Conservation (phyloP, 192 early-diverging fungal genomes). For the Linnemannia schmuckeri region DNA sequence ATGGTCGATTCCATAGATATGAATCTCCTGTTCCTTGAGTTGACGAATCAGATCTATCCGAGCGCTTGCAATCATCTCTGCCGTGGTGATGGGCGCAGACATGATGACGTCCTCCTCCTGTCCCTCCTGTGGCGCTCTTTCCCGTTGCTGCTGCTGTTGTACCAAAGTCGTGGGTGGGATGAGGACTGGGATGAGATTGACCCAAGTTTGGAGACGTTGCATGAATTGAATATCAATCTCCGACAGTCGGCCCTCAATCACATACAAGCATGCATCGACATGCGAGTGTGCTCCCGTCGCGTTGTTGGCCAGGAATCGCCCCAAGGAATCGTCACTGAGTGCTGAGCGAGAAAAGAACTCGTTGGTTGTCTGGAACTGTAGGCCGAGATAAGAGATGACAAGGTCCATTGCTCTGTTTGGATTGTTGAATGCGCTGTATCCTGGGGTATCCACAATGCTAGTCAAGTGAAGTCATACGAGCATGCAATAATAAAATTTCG, state of each 20-base stretch:
- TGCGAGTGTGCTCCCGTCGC: constrained; percentile 41
- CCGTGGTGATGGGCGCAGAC: not conserved
- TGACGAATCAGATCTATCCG: constrained; percentile 19
- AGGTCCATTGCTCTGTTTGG: constrained; percentile 34
- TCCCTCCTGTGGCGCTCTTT: not conserved
- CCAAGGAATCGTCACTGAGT: constrained; percentile 36
- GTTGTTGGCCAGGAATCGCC: constrained; percentile 50
- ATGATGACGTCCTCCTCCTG: not conserved
- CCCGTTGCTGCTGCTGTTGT: not conserved
- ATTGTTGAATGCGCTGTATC: constrained; percentile 36
- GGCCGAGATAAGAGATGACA: constrained; percentile 28
- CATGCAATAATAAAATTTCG: not conserved
- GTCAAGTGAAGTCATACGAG: not conserved
- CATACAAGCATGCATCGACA: constrained; percentile 39
- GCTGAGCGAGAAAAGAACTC: constrained; percentile 36
- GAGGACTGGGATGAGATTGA: constrained; percentile 37
- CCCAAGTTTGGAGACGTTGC: constrained; percentile 32
- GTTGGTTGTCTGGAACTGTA: constrained; percentile 41
- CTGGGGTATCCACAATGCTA: constrained; percentile 45
- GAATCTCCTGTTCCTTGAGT: constrained; percentile 22
- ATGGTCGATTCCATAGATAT: constrained; percentile 29
- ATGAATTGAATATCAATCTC: constrained; percentile 24
- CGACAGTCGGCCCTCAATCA: constrained; percentile 32
- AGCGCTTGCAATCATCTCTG: not conserved
- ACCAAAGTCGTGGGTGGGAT: not conserved